Percentiles rank a stretch among this genome's conserved stretches.
Evolutionary conservation across 2,329 filamentous ascomycete genomes (phyloP).

Genomic region (Apiospora phragmitis): DNA sequence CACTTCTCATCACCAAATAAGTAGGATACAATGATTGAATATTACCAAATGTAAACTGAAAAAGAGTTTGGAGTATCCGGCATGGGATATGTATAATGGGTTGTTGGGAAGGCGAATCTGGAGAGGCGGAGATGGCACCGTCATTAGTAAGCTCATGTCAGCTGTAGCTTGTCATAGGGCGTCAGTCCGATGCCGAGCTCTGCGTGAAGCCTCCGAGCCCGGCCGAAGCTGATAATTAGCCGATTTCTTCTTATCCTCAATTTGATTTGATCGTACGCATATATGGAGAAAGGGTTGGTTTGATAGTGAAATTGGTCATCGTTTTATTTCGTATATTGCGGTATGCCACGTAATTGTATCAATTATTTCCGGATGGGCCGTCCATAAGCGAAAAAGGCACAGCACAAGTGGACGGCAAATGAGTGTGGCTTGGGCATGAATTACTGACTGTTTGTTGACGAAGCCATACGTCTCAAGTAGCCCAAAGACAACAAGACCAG

Average conservation of each 20-base stretch:
- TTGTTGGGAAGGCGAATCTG: not conserved
- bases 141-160: not conserved
- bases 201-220: not conserved
- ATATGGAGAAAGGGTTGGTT: not conserved
- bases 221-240: not conserved
- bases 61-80: not conserved
- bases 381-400: not conserved
- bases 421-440: not conserved
- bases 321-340: not conserved
- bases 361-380: not conserved
- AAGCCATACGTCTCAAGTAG: not conserved
- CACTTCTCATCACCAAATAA: not conserved
- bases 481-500: not conserved
- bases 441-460: not conserved
- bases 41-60: not conserved
- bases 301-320: not conserved
- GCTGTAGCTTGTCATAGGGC: not conserved
- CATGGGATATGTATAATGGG: not conserved
- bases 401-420: not conserved
- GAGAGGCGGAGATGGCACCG: slow-evolving; percentile 8
- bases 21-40: not conserved
- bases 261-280: not conserved
- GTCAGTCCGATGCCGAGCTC: not conserved
- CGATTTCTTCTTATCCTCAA: not conserved
- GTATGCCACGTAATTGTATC: not conserved